A percentile compares a stretch with the other conserved stretches of the same genome.
These are phyloP conservation scores for Annona squamosa DNA, from an alignment of 164 flowering plant genomes.

Conservation along the genomic window DNA sequence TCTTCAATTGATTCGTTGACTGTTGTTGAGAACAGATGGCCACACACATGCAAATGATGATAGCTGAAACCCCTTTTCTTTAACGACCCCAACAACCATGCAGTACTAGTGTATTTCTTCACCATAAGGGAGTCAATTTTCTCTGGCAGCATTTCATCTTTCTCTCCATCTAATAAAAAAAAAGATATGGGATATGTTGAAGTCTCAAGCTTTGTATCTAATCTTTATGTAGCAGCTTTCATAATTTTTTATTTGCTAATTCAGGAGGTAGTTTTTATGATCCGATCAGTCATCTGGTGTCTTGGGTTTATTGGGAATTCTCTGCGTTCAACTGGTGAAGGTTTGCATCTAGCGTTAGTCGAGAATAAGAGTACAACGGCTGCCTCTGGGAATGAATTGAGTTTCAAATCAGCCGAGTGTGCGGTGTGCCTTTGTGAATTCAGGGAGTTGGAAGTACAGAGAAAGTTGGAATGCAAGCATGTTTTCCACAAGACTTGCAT, in stretches of 20 bases:
- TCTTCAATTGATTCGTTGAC: no score
- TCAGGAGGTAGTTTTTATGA: background rate
- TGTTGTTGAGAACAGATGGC: no score
- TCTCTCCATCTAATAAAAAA: background rate
- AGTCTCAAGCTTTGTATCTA: background rate
- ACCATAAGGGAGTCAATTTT: background rate
- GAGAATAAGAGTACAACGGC: background rate
- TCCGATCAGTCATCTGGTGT: background rate
- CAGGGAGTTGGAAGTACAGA: slow-evolving; percentile 2
- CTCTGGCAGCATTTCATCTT: background rate
- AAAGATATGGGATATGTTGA: slow-evolving; percentile 1
- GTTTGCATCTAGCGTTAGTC: background rate
- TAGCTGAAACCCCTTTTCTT: no score
- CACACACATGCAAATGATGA: no score
- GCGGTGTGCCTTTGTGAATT: slow-evolving; percentile 8
- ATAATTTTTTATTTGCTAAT: background rate
- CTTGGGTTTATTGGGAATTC: background rate
- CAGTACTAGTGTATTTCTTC: background rate
- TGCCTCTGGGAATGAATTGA: background rate
- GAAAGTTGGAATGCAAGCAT: slow-evolving; percentile 7
- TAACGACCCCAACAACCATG: background rate
- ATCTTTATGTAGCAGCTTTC: background rate
- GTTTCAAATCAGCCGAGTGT: background rate
- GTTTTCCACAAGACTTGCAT: slow-evolving; percentile 10
- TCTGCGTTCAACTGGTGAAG: background rate